Base-by-base conservation (phyloP, 2,329 filamentous ascomycete species). In the Volutella citrinella region DNA sequence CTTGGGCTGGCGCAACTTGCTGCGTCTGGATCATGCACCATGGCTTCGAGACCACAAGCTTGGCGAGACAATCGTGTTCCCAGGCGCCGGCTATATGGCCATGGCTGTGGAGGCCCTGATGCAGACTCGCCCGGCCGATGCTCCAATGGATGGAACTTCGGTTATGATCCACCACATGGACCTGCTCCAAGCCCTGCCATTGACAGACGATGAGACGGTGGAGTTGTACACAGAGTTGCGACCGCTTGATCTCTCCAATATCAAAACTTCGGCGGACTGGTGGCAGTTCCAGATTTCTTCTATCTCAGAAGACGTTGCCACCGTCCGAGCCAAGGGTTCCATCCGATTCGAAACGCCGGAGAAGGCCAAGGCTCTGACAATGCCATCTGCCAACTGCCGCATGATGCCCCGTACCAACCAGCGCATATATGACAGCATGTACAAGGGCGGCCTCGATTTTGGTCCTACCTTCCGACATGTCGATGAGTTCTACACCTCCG, bases 1-100 rank as follows among this genome's bases (percentile, higher is more conserved):
- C 20, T 58, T 60, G 3, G 49, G 52, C 5, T 68, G 64, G 64
- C 54, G 61, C 13, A 59, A 60, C 10, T 60, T 60, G 34, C 49
- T 67, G 19, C 56, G 60, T 5, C 14, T 63, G 4, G 40, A 46
- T 1, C 63, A 69, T 34, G 56, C 62, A 16, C 61, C 64, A 1
- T 70, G 67, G 66, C 46, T 70, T 4, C 36, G 42, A 15, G 61
- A 69, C 27, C 67, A 70, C 34, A 55, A 60, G n/a, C 55, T 70
- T n/a, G 60, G 63, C 22, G 56, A 55, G 16, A 55, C 59, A 2
- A 55, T 63, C 17, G 43, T 70, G 2, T 68, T 64, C 27, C 67
- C 66, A 4, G 64, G 56, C 6, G 55, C 65, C 4, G 65, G 64
- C 6, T 63, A 64, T 46, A 38, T 63, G 7, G 39, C 54, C 6